Conservation (phyloP, 176 grass and related monocot species). For the Lolium perenne region DNA sequence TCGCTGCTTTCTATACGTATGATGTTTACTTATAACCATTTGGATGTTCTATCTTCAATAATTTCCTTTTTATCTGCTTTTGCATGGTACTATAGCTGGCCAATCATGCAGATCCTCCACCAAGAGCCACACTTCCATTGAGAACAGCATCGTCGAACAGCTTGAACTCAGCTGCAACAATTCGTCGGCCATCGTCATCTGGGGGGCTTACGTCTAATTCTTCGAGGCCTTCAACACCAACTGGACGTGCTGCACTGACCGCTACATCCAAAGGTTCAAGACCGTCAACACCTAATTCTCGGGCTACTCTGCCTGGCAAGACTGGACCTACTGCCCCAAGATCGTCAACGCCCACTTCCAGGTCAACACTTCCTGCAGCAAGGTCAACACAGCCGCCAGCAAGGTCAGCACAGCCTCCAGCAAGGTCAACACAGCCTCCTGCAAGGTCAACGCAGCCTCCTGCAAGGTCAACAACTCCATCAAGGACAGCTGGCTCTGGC, state of each 20-base stretch:
- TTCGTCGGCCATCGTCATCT: constrained; percentile 75
- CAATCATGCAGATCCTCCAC: constrained; percentile 71
- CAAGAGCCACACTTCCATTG: constrained; percentile 61
- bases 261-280: constrained; percentile 65
- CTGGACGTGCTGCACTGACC: constrained; percentile 58
- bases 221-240: constrained; percentile 87
- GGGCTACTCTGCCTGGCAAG: constrained; percentile 66
- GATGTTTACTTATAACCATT: neutral
- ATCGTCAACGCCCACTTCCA: constrained; percentile 72
- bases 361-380: constrained; percentile 70
- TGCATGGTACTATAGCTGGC: constrained; percentile 64
- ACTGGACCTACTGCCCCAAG: constrained; percentile 48
- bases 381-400: constrained; percentile 51
- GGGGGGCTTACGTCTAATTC: constrained; percentile 65
- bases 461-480: constrained; percentile 32
- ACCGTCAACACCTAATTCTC: constrained; percentile 80
- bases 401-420: constrained; percentile 66
- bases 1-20: constrained; percentile 23
- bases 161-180: constrained; percentile 64
- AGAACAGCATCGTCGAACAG: constrained; percentile 72
- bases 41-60: neutral
- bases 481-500: constrained; percentile 52
- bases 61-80: constrained; percentile 44
- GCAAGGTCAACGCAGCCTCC: constrained; percentile 68
- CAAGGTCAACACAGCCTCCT: constrained; percentile 67